Conservation (phyloP, 164 flowering plant genomes). For the Macadamia integrifolia region DNA sequence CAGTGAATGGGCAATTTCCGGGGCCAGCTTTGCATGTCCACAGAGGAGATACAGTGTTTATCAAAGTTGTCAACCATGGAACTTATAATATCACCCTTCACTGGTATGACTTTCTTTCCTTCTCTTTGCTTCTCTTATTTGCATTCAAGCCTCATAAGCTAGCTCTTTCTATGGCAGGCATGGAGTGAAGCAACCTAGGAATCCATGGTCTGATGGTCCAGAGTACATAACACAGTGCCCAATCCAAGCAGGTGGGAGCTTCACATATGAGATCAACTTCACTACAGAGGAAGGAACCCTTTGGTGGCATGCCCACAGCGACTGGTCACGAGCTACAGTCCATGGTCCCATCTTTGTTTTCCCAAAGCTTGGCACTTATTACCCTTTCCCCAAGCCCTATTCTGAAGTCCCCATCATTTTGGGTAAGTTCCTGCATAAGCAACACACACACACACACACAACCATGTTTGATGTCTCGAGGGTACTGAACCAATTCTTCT, state of each 20-base stretch:
- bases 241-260: not conserved
- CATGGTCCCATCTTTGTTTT: not conserved
- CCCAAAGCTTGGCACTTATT: not conserved
- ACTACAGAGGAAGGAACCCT: not conserved
- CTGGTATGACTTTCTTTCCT: not conserved
- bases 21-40: conserved; percentile 1
- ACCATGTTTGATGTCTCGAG: too few relatives aligned
- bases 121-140: too few relatives aligned
- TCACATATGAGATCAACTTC: not conserved
- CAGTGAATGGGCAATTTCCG: not conserved
- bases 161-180: not conserved
- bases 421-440: not conserved
- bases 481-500: too few relatives aligned
- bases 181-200: not conserved
- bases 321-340: not conserved
- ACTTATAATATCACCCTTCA: not conserved
- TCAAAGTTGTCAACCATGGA: not conserved
- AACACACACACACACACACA: too few relatives aligned
- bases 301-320: not conserved
- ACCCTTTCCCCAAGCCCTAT: not conserved
- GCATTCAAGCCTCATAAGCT: too few relatives aligned
- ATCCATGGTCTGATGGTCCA: not conserved
- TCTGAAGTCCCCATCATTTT: not conserved
- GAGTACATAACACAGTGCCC: not conserved
- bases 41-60: not conserved